Evolutionary conservation across 495 filamentous ascomycete genomes (phyloP).

Genomic region (Staphylotrichum tortipilum): DNA sequence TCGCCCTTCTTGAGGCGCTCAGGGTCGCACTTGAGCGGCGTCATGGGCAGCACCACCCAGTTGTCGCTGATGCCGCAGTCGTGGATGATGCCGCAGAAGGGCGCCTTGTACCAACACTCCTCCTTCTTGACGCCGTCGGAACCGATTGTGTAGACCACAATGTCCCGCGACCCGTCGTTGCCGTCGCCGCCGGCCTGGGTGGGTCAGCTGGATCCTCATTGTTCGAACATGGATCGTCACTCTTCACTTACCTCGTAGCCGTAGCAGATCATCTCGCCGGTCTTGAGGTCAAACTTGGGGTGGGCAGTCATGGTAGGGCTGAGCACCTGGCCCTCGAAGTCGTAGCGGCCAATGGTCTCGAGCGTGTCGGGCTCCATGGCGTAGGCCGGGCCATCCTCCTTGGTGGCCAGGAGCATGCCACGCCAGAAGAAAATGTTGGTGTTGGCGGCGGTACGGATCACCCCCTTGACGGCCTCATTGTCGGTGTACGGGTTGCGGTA

Average conservation of each 20-base stretch:
- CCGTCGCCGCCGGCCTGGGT: slow-evolving; percentile 38
- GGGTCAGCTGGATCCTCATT: too few species aligned
- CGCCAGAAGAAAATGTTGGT: slow-evolving; percentile 48
- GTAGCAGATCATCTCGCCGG: slow-evolving; percentile 48
- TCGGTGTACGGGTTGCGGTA: slow-evolving; percentile 52
- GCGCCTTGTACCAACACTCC: slow-evolving; percentile 40
- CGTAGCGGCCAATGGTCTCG: slow-evolving; percentile 44
- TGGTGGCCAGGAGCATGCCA: slow-evolving; percentile 43
- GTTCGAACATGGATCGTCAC: too few species aligned
- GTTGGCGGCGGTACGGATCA: slow-evolving; percentile 43
- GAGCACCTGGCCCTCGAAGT: slow-evolving; percentile 49
- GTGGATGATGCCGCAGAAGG: slow-evolving; percentile 50
- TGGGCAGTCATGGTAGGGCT: slow-evolving; percentile 50
- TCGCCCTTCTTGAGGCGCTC: slow-evolving; percentile 45
- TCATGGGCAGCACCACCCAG: slow-evolving; percentile 43
- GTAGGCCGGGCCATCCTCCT: slow-evolving; percentile 49
- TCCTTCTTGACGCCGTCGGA: slow-evolving; percentile 34
- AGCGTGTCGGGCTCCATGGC: slow-evolving; percentile 48
- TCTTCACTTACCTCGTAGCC: slow-evolving; percentile 26
- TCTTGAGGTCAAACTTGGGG: slow-evolving; percentile 51
- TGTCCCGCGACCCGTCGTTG: slow-evolving; percentile 34
- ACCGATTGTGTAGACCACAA: slow-evolving; percentile 39
- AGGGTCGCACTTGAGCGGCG: slow-evolving; percentile 39
- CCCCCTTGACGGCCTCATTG: slow-evolving; percentile 37
- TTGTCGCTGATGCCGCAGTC: slow-evolving; percentile 46